A percentile compares a stretch with the other conserved stretches of the same genome.
phyloP scores from a whole-genome alignment of 306 rosid genomes.

The Erythrophleum fordii region DNA sequence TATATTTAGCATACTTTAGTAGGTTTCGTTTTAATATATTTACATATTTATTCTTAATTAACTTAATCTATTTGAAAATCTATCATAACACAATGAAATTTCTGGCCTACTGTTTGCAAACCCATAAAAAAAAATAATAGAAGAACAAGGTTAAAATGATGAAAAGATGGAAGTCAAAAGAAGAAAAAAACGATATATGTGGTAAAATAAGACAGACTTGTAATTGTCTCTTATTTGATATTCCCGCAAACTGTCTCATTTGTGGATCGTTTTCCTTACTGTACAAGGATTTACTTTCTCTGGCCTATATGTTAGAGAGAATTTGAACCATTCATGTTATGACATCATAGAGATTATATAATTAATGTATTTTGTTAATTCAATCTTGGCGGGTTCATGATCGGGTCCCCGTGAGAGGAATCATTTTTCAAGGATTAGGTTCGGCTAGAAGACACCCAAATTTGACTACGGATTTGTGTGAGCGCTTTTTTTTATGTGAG shows the following conservation, averaged over 20 bases:
- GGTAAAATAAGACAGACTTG: constrained; percentile 33
- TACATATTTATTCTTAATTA: neutral
- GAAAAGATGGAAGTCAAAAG: neutral
- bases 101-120: neutral
- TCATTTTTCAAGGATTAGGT: constrained; percentile 57
- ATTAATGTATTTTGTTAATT: neutral
- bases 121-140: neutral
- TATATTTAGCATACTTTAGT: no score
- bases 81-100: neutral
- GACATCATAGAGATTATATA: constrained; percentile 30
- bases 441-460: constrained; percentile 52
- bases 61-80: neutral
- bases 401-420: constrained; percentile 55
- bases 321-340: constrained; percentile 33
- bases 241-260: constrained; percentile 48
- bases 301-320: constrained; percentile 40
- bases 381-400: constrained; percentile 34
- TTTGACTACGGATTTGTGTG: constrained; percentile 54
- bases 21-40: no score
- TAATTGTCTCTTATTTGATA: constrained; percentile 40
- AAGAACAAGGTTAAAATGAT: constrained; percentile 25
- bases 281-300: constrained; percentile 52
- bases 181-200: constrained; percentile 4
- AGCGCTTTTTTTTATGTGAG: constrained; percentile 35
- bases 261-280: constrained; percentile 39